Conservation (phyloP, 495 filamentous ascomycete species). For the Penicillium ochrochloron region DNA sequence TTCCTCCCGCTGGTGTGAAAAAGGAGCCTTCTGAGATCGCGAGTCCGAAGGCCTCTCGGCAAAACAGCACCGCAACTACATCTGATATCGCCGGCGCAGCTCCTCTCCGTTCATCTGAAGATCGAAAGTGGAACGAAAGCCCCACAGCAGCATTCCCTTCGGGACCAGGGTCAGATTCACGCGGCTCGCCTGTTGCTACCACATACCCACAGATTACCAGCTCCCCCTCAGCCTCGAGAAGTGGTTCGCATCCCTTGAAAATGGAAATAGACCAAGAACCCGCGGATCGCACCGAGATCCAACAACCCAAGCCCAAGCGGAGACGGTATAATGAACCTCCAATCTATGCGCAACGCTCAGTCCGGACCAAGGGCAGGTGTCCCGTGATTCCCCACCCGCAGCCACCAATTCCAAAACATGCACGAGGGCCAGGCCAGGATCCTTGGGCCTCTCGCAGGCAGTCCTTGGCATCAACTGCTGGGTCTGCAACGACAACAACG, state of each 20-base stretch:
- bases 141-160: slow-evolving; percentile 24
- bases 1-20: slow-evolving; percentile 34
- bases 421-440: slow-evolving; percentile 29
- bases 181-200: slow-evolving; percentile 26
- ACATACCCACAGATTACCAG: slow-evolving; percentile 36
- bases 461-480: slow-evolving; percentile 29
- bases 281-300: slow-evolving; percentile 24
- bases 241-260: slow-evolving; percentile 28
- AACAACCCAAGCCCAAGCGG: slow-evolving; percentile 42
- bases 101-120: slow-evolving; percentile 33
- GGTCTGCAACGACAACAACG: slow-evolving; percentile 27
- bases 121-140: slow-evolving; percentile 36
- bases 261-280: slow-evolving; percentile 32
- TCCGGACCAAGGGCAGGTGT: slow-evolving; percentile 41
- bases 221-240: slow-evolving; percentile 32
- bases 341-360: slow-evolving; percentile 50
- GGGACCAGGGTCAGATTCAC: slow-evolving; percentile 21
- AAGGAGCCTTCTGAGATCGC: slow-evolving; percentile 47
- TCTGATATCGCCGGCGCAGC: slow-evolving; percentile 21
- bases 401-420: slow-evolving; percentile 43
- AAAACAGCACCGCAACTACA: slow-evolving; percentile 31
- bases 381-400: slow-evolving; percentile 44
- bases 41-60: slow-evolving; percentile 49
- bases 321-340: slow-evolving; percentile 52
- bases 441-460: slow-evolving; percentile 35